Conservation (phyloP, 371 early-diverging fungal genomes). For the Coemansia linderi region DNA sequence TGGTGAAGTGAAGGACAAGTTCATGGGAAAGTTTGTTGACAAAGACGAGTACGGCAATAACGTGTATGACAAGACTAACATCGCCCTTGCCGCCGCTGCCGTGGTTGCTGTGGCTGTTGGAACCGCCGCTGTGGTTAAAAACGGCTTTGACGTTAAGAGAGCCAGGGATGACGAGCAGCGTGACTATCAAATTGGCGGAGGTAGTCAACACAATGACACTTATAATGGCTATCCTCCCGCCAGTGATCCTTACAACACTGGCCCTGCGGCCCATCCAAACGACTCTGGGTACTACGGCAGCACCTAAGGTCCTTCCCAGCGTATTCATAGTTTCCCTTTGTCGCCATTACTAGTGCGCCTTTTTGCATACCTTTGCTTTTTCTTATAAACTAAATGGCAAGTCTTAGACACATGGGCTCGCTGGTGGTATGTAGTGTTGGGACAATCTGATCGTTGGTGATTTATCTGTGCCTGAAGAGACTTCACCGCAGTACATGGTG, state of each 20-base stretch:
- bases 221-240: background rate
- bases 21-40: background rate
- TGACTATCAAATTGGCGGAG: background rate
- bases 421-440: background rate
- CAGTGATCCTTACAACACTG: background rate
- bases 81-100: background rate
- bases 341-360: background rate
- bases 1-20: background rate
- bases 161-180: background rate
- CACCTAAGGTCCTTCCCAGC: background rate
- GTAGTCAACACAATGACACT: background rate
- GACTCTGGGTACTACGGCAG: background rate
- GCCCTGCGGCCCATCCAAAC: background rate
- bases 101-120: background rate
- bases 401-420: background rate
- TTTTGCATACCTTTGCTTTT: background rate
- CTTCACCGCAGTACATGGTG: background rate
- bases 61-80: background rate
- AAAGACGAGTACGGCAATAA: background rate
- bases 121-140: background rate
- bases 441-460: background rate
- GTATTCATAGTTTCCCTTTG: background rate
- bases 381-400: background rate
- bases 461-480: background rate
- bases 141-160: background rate